phyloP scores from a whole-genome alignment of 1,284 basidiomycete genomes.

The Boletus mariae region DNA sequence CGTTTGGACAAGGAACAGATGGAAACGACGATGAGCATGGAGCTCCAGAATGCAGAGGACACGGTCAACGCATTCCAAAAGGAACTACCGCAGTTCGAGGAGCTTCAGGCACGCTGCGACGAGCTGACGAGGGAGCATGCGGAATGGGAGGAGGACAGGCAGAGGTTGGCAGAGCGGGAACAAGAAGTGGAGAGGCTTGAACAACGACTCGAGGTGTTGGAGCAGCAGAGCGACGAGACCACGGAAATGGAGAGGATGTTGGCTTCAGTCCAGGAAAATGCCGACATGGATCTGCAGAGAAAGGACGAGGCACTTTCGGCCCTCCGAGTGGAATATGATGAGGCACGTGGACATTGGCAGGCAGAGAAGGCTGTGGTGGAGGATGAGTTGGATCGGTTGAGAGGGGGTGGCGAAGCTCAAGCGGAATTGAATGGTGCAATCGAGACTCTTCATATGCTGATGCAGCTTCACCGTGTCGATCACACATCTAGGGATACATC shows the following conservation, averaged over 20 bases:
- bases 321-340: constrained; percentile 49
- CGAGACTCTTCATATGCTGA: constrained; percentile 44
- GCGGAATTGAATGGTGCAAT: constrained; percentile 50
- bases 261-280: constrained; percentile 34
- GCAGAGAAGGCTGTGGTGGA: constrained; percentile 51
- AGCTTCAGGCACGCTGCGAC: constrained; percentile 48
- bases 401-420: constrained; percentile 33
- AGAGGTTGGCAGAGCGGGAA: constrained; percentile 41
- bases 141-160: constrained; percentile 54
- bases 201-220: constrained; percentile 42
- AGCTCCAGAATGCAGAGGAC: constrained; percentile 63
- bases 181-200: constrained; percentile 46
- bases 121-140: constrained; percentile 47
- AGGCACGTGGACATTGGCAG: constrained; percentile 53
- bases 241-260: constrained; percentile 40
- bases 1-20: constrained; percentile 62
- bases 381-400: constrained; percentile 43
- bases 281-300: constrained; percentile 37
- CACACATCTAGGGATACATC: constrained; percentile 49
- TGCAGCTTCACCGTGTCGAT: constrained; percentile 53
- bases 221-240: constrained; percentile 43
- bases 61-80: constrained; percentile 56
- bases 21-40: constrained; percentile 58
- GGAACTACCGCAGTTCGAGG: constrained; percentile 57
- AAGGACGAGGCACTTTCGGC: constrained; percentile 49